Evolutionary conservation across 1,284 basidiomycete genomes (phyloP).

Genomic region (Ceratobasidium papillatum): DNA sequence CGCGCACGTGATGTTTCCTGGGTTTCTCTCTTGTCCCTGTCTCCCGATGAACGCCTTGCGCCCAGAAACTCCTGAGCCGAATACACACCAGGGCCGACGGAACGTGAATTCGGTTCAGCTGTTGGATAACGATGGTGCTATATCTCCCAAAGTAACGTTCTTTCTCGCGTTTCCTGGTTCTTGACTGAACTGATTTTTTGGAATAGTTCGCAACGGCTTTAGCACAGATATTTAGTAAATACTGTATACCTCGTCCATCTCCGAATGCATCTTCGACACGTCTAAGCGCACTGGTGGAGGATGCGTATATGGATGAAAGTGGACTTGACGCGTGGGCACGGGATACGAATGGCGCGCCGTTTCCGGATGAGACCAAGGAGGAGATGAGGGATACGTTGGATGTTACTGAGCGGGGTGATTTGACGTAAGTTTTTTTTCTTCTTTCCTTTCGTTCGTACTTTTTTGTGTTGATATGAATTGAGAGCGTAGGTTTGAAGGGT

Average conservation of each 20-base stretch:
- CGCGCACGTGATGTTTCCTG: slow-evolving; percentile 15
- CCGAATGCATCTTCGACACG: slow-evolving; percentile 45
- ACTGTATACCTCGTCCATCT: slow-evolving; percentile 71
- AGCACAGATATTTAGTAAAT: slow-evolving; percentile 76
- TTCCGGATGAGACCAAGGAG: slow-evolving; percentile 76
- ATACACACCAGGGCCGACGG: slow-evolving; percentile 65
- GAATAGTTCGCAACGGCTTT: slow-evolving; percentile 68
- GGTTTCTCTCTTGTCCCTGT: not conserved
- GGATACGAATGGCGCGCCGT: slow-evolving; percentile 78
- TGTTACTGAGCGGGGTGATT: slow-evolving; percentile 70
- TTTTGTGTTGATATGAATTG: not conserved
- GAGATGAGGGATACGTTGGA: slow-evolving; percentile 78
- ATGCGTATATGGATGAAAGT: slow-evolving; percentile 63
- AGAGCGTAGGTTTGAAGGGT: slow-evolving; percentile 69
- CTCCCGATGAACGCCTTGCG: slow-evolving; percentile 51
- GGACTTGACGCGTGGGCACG: slow-evolving; percentile 76
- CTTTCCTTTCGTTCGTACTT: not conserved
- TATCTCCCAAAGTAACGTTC: slow-evolving; percentile 65
- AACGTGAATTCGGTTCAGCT: slow-evolving; percentile 60
- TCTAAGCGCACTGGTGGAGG: slow-evolving; percentile 21
- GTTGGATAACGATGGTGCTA: slow-evolving; percentile 69
- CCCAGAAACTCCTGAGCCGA: slow-evolving; percentile 68
- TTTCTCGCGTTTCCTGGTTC: not conserved
- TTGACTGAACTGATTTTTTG: not conserved
- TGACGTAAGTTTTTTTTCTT: slow-evolving; percentile 66